phyloP scores from a whole-genome alignment of 2,329 filamentous ascomycete genomes.

The Cytospora schulzeri region DNA sequence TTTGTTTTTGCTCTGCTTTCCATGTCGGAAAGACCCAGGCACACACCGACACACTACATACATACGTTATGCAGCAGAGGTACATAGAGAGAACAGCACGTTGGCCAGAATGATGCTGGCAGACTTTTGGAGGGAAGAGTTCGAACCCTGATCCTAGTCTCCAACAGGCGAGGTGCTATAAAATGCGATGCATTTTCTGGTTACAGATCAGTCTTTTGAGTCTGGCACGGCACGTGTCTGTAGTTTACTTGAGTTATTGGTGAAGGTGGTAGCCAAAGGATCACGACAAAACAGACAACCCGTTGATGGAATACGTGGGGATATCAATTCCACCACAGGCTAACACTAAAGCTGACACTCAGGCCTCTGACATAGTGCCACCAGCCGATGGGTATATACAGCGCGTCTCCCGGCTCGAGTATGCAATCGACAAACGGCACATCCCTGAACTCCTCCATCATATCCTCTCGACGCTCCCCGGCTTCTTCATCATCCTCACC shows the following conservation, averaged over 20 bases:
- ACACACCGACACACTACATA: neutral
- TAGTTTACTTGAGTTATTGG: too few species aligned
- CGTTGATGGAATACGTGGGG: too few species aligned
- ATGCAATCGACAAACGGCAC: conserved; percentile 76
- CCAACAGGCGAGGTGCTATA: neutral
- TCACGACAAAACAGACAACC: too few species aligned
- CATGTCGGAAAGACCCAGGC: neutral
- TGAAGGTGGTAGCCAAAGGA: too few species aligned
- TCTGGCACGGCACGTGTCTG: too few species aligned
- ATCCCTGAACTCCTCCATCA: conserved; percentile 56
- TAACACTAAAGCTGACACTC: conserved; percentile 88
- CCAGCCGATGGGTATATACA: conserved; percentile 94
- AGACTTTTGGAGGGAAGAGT: neutral
- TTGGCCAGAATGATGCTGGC: conserved; percentile 10
- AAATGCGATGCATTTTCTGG: neutral
- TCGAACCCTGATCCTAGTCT: neutral
- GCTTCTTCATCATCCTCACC: conserved; percentile 32
- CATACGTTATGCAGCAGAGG: conserved; percentile 11
- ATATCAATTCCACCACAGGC: conserved; percentile 85
- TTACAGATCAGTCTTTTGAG: too few species aligned
- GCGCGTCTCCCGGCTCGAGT: conserved; percentile 75
- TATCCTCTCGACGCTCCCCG: too few species aligned
- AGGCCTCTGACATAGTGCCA: conserved; percentile 95
- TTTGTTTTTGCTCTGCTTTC: neutral
- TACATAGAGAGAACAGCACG: neutral